phyloP scores from a whole-genome alignment of 768 basidiomycete genomes.

The Suillus variegatus region DNA sequence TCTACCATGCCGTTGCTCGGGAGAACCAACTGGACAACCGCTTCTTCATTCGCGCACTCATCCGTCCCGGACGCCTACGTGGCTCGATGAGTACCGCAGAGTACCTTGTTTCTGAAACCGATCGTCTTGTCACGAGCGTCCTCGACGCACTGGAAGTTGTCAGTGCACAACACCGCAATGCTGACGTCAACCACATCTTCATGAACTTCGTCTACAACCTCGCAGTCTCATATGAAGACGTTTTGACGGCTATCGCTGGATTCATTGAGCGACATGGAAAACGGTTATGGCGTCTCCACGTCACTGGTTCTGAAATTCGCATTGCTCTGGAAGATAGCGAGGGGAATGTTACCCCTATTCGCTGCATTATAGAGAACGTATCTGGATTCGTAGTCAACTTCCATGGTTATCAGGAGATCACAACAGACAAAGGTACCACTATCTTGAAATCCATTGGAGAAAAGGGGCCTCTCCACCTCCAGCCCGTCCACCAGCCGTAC shows the following conservation, averaged over 20 bases:
- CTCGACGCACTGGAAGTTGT: constrained; percentile 96
- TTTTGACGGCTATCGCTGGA: constrained; percentile 95
- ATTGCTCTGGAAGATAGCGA: constrained; percentile 93
- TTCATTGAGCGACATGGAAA: constrained; percentile 99
- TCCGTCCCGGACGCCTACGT: constrained; percentile 92
- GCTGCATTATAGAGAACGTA: constrained; percentile 97
- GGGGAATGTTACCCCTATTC: constrained; percentile 93
- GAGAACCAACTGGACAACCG: constrained; percentile 98
- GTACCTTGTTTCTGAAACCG: constrained; percentile 98
- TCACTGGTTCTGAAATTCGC: constrained; percentile 96
- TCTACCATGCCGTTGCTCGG: constrained; percentile 92
- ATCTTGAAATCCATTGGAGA: constrained; percentile 98
- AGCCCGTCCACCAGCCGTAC: constrained; percentile 91
- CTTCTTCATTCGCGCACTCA: constrained; percentile 96
- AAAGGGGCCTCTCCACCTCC: constrained; percentile 94
- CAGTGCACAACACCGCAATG: constrained; percentile 83
- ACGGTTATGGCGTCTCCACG: constrained; percentile 95
- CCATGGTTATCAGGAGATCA: constrained; percentile 97
- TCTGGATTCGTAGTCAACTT: constrained; percentile 99
- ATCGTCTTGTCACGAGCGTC: constrained; percentile 91
- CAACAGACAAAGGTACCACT: constrained; percentile 91
- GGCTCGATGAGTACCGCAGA: constrained; percentile 94
- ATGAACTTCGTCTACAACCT: constrained; percentile 99
- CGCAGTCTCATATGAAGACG: constrained; percentile 93
- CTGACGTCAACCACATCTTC: constrained; percentile 98